Evolutionary conservation across 2,329 filamentous ascomycete species (phyloP), one percentile per base, ranked within the genome.

Genomic region (Pseudogymnoascus sp.): DNA sequence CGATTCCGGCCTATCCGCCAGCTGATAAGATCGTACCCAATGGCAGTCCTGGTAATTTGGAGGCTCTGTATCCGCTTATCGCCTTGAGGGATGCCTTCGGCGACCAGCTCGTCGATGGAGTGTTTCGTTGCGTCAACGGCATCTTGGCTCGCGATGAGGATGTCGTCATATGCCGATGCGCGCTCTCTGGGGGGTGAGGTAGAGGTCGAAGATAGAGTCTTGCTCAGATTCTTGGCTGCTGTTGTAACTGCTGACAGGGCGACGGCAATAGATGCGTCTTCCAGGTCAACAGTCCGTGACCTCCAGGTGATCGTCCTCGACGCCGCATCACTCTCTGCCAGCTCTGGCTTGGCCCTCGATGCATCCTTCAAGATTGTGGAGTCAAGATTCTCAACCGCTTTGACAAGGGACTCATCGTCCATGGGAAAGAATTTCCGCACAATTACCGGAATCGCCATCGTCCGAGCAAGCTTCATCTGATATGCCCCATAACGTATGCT

Each of bases 401-500:
- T 74, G 0, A 89, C 81, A 12, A 96, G 76, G 7, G 79, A 74
- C 1, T 76, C 70, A 63, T 91, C 81, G 22, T 84, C 81, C 9
- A 78, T 77, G 1, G 90, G 87, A 67, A 97, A 96, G 63, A 87
- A 86, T 66, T 88, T 87, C 67, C 86, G 86, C 2, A 90, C 89
- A 65, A 97, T 89, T 6, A 85, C 83, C 0, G 88, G 81, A 57
- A 96, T 87, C 2, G 92, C 87, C 60, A 91, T 83, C 2, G 91
- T 96, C 43, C 94, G 86, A 0, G 93, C 89, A 32, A 96, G 83
- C 72, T 93, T 89, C 71, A 91, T 81, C 74, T 96, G 91, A 73
- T 97, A 97, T 16, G 94, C 91, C 35, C 92, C 92, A 73, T 95
- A 97, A 65, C 93, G 87, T 69, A 99, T 90, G 64, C 91, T 96